These are phyloP conservation scores for Tricholoma furcatifolium DNA, from an alignment of 768 basidiomycete species.

Conservation along the genomic window DNA sequence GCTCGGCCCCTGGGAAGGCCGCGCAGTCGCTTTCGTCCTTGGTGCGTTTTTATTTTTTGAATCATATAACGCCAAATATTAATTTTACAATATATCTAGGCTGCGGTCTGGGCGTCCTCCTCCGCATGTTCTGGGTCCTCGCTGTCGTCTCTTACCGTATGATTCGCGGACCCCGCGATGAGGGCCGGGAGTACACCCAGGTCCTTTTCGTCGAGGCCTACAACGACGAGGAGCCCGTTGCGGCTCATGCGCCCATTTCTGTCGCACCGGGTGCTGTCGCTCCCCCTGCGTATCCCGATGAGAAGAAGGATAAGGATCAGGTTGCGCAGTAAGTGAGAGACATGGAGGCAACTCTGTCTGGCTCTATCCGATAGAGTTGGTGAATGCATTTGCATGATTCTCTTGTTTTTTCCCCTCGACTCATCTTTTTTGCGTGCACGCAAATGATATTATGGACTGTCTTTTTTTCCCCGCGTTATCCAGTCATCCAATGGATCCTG, in stretches of 20 bases:
- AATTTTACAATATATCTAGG: constrained; percentile 36
- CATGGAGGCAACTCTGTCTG: too few relatives aligned
- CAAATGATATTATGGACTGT: too few relatives aligned
- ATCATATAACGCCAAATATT: neutral
- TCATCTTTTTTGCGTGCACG: too few relatives aligned
- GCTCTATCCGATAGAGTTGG: too few relatives aligned
- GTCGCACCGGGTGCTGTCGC: constrained; percentile 41
- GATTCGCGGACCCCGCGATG: constrained; percentile 43
- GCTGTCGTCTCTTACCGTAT: constrained; percentile 59
- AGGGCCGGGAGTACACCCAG: constrained; percentile 35
- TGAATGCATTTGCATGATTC: too few relatives aligned
- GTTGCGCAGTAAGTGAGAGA: constrained; percentile 1
- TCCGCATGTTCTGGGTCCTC: constrained; percentile 80
- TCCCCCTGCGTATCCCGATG: constrained; percentile 45
- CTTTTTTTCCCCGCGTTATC: too few relatives aligned
- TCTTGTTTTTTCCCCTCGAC: too few relatives aligned
- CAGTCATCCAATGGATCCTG: too few relatives aligned
- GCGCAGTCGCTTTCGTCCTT: constrained; percentile 80
- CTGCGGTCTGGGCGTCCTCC: constrained; percentile 80
- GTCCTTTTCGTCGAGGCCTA: constrained; percentile 39
- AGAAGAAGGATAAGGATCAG: constrained; percentile 37
- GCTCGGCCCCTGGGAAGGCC: constrained; percentile 81
- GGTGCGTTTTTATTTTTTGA: constrained; percentile 36
- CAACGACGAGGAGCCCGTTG: constrained; percentile 43
- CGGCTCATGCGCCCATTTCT: constrained; percentile 25